These are phyloP conservation scores for Thalia dealbata DNA, from an alignment of 176 grass and related monocot species.

Conservation along the genomic window DNA sequence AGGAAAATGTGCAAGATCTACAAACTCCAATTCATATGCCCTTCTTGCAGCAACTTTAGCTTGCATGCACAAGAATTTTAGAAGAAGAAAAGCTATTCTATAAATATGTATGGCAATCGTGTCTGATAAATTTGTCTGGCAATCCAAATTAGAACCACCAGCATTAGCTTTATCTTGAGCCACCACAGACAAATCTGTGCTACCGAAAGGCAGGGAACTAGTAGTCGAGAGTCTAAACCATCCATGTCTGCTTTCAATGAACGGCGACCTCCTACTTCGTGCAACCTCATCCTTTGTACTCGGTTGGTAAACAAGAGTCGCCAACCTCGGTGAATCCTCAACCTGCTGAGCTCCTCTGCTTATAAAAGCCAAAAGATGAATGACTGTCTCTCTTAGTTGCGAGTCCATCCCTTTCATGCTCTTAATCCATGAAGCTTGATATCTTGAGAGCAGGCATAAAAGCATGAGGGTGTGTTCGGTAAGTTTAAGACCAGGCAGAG, in stretches of 20 bases:
- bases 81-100: constrained; percentile 74
- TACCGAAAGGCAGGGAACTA: constrained; percentile 20
- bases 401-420: constrained; percentile 57
- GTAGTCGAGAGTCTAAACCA: constrained; percentile 52
- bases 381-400: constrained; percentile 59
- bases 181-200: constrained; percentile 22
- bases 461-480: constrained; percentile 65
- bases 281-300: constrained; percentile 49
- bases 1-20: constrained; percentile 77
- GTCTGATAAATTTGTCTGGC: constrained; percentile 57
- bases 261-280: constrained; percentile 41
- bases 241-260: constrained; percentile 55
- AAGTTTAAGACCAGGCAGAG: constrained; percentile 51
- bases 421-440: constrained; percentile 33
- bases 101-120: constrained; percentile 62
- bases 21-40: constrained; percentile 67
- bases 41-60: constrained; percentile 64
- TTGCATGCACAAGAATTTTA: constrained; percentile 80
- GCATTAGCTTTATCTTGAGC: constrained; percentile 23
- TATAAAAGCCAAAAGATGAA: constrained; percentile 84
- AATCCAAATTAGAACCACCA: constrained; percentile 28
- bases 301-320: constrained; percentile 42
- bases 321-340: constrained; percentile 28
- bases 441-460: constrained; percentile 63
- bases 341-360: constrained; percentile 49